Conservation (phyloP, 1,284 basidiomycete genomes). For the Pterulicium gracile region DNA sequence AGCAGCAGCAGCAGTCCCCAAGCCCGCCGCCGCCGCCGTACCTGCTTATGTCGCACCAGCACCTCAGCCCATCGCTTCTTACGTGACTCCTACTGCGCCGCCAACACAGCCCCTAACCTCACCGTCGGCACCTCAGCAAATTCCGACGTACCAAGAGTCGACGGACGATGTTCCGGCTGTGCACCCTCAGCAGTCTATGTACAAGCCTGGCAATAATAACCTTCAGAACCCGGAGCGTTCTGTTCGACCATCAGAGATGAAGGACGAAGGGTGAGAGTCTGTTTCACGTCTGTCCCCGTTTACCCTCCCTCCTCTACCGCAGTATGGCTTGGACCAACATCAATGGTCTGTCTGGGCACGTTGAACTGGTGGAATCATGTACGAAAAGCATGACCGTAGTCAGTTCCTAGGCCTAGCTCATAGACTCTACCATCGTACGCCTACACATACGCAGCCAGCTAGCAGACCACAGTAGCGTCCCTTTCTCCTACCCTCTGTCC, state of each 20-base stretch:
- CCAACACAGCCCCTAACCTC: slow-evolving; percentile 16
- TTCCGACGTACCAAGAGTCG: slow-evolving; percentile 66
- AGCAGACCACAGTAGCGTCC: slow-evolving; percentile 62
- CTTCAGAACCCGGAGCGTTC: slow-evolving; percentile 47
- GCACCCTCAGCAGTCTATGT: slow-evolving; percentile 20
- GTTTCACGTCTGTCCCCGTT: slow-evolving; percentile 9
- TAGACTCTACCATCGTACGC: slow-evolving; percentile 49
- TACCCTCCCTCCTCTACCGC: slow-evolving; percentile 6
- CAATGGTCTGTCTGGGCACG: neutral
- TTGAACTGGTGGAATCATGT: neutral
- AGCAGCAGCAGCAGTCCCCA: slow-evolving; percentile 14
- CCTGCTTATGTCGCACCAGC: slow-evolving; percentile 10
- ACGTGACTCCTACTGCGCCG: slow-evolving; percentile 14
- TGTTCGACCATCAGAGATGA: slow-evolving; percentile 89
- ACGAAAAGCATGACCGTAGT: slow-evolving; percentile 27
- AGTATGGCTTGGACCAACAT: neutral
- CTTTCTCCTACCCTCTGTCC: slow-evolving; percentile 44
- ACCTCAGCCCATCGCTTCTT: slow-evolving; percentile 13
- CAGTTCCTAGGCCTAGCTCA: slow-evolving; percentile 58
- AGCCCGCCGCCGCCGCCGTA: slow-evolving; percentile 13
- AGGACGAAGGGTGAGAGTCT: slow-evolving; percentile 91
- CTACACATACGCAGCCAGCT: slow-evolving; percentile 60
- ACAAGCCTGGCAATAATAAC: slow-evolving; percentile 32
- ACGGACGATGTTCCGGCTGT: slow-evolving; percentile 40
- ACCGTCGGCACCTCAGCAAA: slow-evolving; percentile 43